Evolutionary conservation across 2,329 filamentous ascomycete genomes (phyloP).

Genomic region (Xenosphaeropsis pyriputrescens): DNA sequence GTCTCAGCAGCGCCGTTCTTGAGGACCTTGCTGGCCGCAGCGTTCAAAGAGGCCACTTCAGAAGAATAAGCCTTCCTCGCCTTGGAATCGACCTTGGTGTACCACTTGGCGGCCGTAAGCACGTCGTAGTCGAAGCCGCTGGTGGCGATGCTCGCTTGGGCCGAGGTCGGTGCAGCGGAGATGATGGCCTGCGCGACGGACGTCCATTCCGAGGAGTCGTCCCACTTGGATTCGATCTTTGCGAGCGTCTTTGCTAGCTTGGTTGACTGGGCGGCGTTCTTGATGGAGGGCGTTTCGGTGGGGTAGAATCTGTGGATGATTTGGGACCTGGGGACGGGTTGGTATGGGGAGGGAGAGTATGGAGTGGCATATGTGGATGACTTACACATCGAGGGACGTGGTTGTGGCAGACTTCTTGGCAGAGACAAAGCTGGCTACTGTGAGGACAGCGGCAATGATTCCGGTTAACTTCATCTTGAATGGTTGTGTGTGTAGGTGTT

Average conservation of each 20-base stretch:
- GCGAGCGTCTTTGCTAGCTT: constrained; percentile 8
- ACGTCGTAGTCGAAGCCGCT: constrained; percentile 5
- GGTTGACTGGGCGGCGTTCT: constrained; percentile 6
- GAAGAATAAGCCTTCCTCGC: constrained; percentile 7
- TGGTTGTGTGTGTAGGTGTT: too few relatives aligned
- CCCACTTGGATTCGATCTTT: constrained; percentile 6
- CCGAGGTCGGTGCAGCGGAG: constrained; percentile 7
- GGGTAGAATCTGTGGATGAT: constrained; percentile 9
- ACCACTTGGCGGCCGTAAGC: constrained; percentile 8
- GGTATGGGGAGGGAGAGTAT: neutral
- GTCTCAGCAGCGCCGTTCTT: constrained; percentile 3
- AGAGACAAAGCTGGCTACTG: neutral
- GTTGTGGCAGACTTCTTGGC: neutral
- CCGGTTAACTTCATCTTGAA: neutral
- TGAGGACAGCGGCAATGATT: neutral
- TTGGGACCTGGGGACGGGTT: constrained; percentile 4
- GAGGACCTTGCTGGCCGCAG: constrained; percentile 7
- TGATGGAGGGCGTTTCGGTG: constrained; percentile 5
- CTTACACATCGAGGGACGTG: neutral
- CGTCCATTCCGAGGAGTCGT: constrained; percentile 5
- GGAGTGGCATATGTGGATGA: neutral
- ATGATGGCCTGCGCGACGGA: constrained; percentile 8
- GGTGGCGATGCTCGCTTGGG: constrained; percentile 3
- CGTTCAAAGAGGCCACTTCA: constrained; percentile 5
- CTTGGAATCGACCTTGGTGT: constrained; percentile 8